Evolutionary conservation across 345 rosid genomes (phyloP).

Genomic region (Dimocarpus longan): DNA sequence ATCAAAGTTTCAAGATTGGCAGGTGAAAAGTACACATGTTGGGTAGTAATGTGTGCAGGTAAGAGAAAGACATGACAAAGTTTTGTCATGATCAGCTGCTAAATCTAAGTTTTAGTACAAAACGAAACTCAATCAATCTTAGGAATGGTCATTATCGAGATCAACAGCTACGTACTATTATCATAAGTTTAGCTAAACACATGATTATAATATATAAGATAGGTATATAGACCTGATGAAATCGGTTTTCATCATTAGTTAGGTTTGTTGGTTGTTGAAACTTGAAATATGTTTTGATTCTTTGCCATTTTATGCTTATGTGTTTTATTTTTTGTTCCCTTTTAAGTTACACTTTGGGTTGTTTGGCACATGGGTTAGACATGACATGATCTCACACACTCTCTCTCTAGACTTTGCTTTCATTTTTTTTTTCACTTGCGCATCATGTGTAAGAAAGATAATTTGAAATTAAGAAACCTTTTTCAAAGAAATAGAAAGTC

Average conservation of each 20-base stretch:
- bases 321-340: constrained; percentile 33
- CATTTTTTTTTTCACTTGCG: no score
- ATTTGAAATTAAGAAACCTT: no score
- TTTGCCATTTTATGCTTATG: constrained; percentile 14
- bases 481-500: not conserved
- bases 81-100: constrained; percentile 20
- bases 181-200: not conserved
- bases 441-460: no score
- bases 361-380: constrained; percentile 38
- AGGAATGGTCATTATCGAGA: constrained; percentile 18
- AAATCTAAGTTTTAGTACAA: constrained; percentile 21
- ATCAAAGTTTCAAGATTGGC: not conserved
- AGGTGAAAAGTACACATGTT: constrained; percentile 6
- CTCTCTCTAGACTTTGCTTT: constrained; percentile 1
- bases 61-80: constrained; percentile 33
- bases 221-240: not conserved
- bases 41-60: not conserved
- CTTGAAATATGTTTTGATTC: not conserved
- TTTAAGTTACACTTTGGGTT: constrained; percentile 38
- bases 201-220: constrained; percentile 7
- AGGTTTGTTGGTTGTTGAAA: constrained; percentile 40
- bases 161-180: not conserved
- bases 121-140: constrained; percentile 8
- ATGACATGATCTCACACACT: constrained; percentile 19
- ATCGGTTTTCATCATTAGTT: constrained; percentile 31